phyloP scores from a whole-genome alignment of 2,329 filamentous ascomycete species.

The Aspergillus ochraceoroseus region DNA sequence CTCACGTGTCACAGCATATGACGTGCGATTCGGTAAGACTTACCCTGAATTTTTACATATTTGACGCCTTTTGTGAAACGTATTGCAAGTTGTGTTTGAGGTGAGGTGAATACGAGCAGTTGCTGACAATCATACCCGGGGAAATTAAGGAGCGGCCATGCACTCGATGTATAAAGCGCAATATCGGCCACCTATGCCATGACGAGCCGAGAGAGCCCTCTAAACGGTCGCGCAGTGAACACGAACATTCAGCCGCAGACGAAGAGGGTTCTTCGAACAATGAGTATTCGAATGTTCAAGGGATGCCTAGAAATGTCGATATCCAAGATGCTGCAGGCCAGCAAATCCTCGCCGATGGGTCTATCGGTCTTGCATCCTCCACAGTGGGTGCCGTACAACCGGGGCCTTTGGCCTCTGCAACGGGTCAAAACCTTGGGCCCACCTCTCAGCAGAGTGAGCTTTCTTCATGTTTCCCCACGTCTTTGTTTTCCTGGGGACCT shows the following conservation, averaged over 20 bases:
- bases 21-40: conserved; percentile 78
- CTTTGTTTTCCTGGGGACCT: conserved; percentile 13
- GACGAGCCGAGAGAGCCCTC: conserved; percentile 88
- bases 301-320: conserved; percentile 52
- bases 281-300: conserved; percentile 44
- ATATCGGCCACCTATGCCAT: conserved; percentile 97
- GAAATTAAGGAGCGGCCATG: conserved; percentile 77
- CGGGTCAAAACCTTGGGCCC: conserved; percentile 59
- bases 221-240: conserved; percentile 71
- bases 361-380: conserved; percentile 49
- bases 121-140: conserved; percentile 27
- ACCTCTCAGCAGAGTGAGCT: conserved; percentile 71
- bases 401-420: conserved; percentile 60
- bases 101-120: conserved; percentile 21
- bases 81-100: conserved; percentile 16
- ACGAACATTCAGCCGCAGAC: conserved; percentile 54
- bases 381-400: conserved; percentile 56
- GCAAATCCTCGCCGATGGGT: conserved; percentile 40
- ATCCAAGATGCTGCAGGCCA: conserved; percentile 52
- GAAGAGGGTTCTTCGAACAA: conserved; percentile 51
- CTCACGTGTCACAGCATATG: conserved; percentile 66
- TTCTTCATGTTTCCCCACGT: conserved; percentile 1
- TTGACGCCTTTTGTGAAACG: conserved; percentile 24
- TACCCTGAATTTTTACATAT: conserved; percentile 22
- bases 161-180: conserved; percentile 95